phyloP scores from a whole-genome alignment of 163 green algal species.

The Chlamydomonas reinhardtii region DNA sequence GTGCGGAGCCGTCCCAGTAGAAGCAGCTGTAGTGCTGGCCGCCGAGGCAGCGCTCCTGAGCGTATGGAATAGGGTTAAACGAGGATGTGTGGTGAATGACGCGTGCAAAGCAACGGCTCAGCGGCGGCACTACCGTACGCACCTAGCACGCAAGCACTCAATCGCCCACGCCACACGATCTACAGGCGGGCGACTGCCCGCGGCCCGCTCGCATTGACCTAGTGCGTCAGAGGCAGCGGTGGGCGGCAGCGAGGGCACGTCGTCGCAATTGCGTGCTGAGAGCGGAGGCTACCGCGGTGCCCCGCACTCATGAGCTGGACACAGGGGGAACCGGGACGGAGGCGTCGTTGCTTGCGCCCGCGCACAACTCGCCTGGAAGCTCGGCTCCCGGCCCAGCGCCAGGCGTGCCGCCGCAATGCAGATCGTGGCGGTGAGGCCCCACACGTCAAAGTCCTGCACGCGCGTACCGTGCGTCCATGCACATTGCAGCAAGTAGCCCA shows the following conservation, averaged over 20 bases:
- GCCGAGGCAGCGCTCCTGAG: not conserved
- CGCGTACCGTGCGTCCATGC: too few relatives aligned
- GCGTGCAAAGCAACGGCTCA: not conserved
- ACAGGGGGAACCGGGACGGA: too few relatives aligned
- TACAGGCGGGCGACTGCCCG: not conserved
- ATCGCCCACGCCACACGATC: too few relatives aligned
- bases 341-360: too few relatives aligned
- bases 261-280: not conserved
- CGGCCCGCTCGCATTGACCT: not conserved
- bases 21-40: slow-evolving; percentile 21
- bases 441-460: slow-evolving; percentile 34
- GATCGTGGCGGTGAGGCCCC: slow-evolving; percentile 48
- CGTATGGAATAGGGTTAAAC: not conserved
- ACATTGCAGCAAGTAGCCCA: too few relatives aligned
- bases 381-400: not conserved
- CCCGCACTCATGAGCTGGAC: too few relatives aligned
- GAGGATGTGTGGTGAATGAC: too few relatives aligned
- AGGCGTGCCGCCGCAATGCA: slow-evolving; percentile 34
- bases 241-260: not conserved
- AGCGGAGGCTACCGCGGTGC: too few relatives aligned
- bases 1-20: slow-evolving; percentile 12
- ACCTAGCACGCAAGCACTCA: not conserved
- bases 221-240: not conserved
- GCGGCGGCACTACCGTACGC: too few relatives aligned
- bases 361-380: not conserved